Base-by-base conservation (phyloP, 192 early-diverging fungal genomes). In the Gonapodya prolifera region DNA sequence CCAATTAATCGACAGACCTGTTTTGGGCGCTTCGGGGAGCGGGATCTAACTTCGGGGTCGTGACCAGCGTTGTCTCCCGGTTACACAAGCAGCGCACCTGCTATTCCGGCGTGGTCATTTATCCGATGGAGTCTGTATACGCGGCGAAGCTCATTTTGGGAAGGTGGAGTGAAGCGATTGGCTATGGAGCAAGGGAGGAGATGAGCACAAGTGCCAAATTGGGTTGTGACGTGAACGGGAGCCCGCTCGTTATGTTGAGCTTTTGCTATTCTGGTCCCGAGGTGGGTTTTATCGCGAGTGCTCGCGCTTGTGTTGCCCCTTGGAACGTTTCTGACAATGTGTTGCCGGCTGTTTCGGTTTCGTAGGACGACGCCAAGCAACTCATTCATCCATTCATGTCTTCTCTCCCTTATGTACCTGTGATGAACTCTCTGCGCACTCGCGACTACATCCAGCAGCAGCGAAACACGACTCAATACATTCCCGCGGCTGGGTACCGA, bases 381-480 rank as follows among this genome's bases (percentile, higher is more conserved):
- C 16, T 73, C 71, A 73, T 73, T 29, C 28, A 73, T 8, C 71
- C 71, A 29, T 73, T 73, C 71, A 73, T 73, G 71, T 18, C 32
- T 29, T 73, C 71, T 8, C 71, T 73, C 71, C 71, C 71, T 29
- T 73, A 30, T 29, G 32, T 18, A 2, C 71, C 71, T 8, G 29
- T 73, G 8, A 73, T 73, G 71, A 73, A 73, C 71, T 73, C 71
- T 8, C 71, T 73, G 8, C 18, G 32, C 28, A 73, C 28, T 13
- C 71, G 71, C 32, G 71, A 73, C 71, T 73, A 73, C 71, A 73
- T 73, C 71, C 71, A 73, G 31, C 71, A 73, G 71, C 71, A 73
- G 29, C 71, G 71, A 16, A 73, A 73, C 71, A 73, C 71, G 18
- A 73, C 28, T 29, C 71, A 73, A 73, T 73, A 73, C 31, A 18